phyloP scores from a whole-genome alignment of 2,329 filamentous ascomycete genomes.

The Graphilbum fragrans region DNA sequence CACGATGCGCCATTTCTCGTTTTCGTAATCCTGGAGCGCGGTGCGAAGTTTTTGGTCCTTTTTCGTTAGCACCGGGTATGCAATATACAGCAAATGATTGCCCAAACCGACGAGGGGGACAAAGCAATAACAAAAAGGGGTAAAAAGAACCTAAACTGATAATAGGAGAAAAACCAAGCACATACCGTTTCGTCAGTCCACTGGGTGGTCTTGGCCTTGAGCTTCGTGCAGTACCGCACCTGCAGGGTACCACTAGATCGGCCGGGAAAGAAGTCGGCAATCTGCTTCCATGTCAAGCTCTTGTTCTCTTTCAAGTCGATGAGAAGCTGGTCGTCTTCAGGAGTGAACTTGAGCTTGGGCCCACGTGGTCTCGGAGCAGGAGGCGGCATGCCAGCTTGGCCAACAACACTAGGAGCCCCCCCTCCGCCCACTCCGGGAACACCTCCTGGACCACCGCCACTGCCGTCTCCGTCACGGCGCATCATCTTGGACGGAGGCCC shows the following conservation, averaged over 20 bases:
- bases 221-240: constrained; percentile 87
- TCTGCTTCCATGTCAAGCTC: constrained; percentile 93
- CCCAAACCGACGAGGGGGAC: background rate
- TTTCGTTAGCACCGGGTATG: background rate
- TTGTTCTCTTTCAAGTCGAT: constrained; percentile 91
- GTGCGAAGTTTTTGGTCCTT: constrained; percentile 67
- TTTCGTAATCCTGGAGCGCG: constrained; percentile 74
- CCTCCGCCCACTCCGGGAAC: constrained; percentile 25
- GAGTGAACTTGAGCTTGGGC: constrained; percentile 87
- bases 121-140: constrained; percentile 7
- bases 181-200: constrained; percentile 91
- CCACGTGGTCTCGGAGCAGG: constrained; percentile 72
- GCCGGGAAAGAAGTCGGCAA: constrained; percentile 89
- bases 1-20: constrained; percentile 86
- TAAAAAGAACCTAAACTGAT: background rate
- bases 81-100: background rate
- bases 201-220: constrained; percentile 85
- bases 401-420: constrained; percentile 72
- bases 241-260: constrained; percentile 83
- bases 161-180: too few species aligned
- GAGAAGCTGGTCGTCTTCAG: constrained; percentile 78
- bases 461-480: constrained; percentile 38
- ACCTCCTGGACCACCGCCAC: constrained; percentile 8
- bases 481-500: constrained; percentile 56
- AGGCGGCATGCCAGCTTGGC: constrained; percentile 74